Conservation (phyloP, 2,329 filamentous ascomycete species). For the Drechslerella coelobrocha region DNA sequence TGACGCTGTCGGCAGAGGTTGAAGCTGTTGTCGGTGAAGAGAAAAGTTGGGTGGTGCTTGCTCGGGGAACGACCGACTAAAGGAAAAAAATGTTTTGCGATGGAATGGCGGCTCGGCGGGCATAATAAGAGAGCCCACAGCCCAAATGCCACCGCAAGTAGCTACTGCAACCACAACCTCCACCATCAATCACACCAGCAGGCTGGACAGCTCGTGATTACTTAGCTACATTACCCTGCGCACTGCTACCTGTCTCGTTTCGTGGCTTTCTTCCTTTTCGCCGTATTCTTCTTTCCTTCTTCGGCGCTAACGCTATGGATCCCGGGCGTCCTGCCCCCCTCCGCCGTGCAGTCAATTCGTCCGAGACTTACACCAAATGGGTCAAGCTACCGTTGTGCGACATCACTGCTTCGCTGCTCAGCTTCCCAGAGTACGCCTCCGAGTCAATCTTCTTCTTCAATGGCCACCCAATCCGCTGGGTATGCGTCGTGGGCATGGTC, state of each 20-base stretch:
- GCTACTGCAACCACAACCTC: slow-evolving; percentile 5
- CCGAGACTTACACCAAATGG: slow-evolving; percentile 42
- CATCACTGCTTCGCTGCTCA: slow-evolving; percentile 31
- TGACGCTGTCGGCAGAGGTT: slow-evolving; percentile 8
- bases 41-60: slow-evolving; percentile 30
- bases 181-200: background rate
- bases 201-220: no score
- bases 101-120: slow-evolving; percentile 16
- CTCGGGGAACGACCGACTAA: slow-evolving; percentile 44
- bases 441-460: slow-evolving; percentile 38
- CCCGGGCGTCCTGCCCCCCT: slow-evolving; percentile 10
- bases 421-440: slow-evolving; percentile 19
- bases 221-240: no score
- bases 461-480: slow-evolving; percentile 41
- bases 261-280: background rate
- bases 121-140: slow-evolving; percentile 18
- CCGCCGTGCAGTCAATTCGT: slow-evolving; percentile 39
- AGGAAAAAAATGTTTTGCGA: slow-evolving; percentile 41
- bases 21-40: slow-evolving; percentile 10
- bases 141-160: slow-evolving; percentile 15
- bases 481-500: slow-evolving; percentile 29
- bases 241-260: background rate
- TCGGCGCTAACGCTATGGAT: slow-evolving; percentile 12
- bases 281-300: background rate
- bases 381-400: slow-evolving; percentile 40